Evolutionary conservation across 768 basidiomycete genomes (phyloP).

Genomic region (Mrakia blollopis): DNA sequence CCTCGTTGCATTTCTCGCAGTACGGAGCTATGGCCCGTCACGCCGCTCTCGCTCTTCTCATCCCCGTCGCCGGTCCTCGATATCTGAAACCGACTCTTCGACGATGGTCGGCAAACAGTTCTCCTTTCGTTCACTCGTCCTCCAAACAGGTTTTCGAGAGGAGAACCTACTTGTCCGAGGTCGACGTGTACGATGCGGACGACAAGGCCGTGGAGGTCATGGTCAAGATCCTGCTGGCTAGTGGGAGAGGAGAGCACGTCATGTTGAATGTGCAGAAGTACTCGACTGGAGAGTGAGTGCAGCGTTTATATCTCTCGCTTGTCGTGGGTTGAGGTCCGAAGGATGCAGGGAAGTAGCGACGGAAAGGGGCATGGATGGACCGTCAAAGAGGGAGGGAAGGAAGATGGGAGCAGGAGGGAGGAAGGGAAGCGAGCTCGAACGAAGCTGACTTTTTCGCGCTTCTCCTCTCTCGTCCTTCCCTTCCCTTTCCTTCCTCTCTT

Average conservation of each 20-base stretch:
- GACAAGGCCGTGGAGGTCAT: conserved; percentile 30
- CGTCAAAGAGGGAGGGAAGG: too few species aligned
- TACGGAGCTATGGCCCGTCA: conserved; percentile 31
- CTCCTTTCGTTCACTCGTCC: conserved; percentile 23
- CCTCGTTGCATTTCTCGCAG: neutral
- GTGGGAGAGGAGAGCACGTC: conserved; percentile 29
- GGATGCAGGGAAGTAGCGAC: too few species aligned
- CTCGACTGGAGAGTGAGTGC: conserved; percentile 20
- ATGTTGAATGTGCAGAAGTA: conserved; percentile 31
- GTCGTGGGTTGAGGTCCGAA: too few species aligned
- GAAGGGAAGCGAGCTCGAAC: neutral
- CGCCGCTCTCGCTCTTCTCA: conserved; percentile 26
- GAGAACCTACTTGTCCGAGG: neutral
- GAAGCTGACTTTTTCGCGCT: neutral
- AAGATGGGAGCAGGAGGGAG: neutral
- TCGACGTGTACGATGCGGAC: conserved; percentile 31
- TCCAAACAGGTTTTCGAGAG: conserved; percentile 30
- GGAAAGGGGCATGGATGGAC: too few species aligned
- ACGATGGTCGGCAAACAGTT: conserved; percentile 29
- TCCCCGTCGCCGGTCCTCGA: conserved; percentile 26
- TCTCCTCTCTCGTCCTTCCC: neutral
- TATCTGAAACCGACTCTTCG: neutral
- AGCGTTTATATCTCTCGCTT: neutral
- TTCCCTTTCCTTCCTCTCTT: neutral
- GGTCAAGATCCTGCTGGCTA: conserved; percentile 29